Conservation (phyloP, 306 rosid genomes). For the Styphnolobium japonicum region DNA sequence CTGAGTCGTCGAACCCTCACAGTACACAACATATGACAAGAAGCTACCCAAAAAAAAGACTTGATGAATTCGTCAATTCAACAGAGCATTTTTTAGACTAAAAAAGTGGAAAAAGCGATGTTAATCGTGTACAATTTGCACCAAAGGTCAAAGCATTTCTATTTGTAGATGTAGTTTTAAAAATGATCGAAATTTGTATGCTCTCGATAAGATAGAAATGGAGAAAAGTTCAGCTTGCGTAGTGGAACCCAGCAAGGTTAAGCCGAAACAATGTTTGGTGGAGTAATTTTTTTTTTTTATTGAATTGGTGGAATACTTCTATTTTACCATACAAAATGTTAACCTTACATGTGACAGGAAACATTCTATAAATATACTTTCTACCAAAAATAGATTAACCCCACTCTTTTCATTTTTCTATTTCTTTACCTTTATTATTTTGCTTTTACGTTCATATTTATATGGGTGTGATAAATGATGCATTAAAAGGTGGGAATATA, state of each 20-base stretch:
- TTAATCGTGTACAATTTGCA: not conserved
- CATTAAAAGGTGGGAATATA: slow-evolving; percentile 28
- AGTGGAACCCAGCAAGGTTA: not conserved
- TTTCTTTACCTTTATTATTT: not conserved
- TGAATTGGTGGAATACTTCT: not conserved
- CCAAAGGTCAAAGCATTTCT: not conserved
- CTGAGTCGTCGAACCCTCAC: too few species aligned
- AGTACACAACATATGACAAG: too few species aligned
- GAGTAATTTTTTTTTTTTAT: too few species aligned
- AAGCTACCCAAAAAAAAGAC: not conserved
- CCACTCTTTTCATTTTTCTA: not conserved
- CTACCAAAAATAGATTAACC: not conserved
- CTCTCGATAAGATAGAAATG: not conserved
- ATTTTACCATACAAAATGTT: not conserved
- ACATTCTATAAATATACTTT: not conserved
- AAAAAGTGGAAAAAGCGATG: not conserved
- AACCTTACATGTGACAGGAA: not conserved
- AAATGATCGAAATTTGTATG: not conserved
- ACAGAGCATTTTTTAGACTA: not conserved
- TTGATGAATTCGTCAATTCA: slow-evolving; percentile 3
- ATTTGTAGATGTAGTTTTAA: not conserved
- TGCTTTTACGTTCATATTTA: not conserved
- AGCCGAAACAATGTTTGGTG: not conserved
- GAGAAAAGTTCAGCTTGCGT: not conserved
- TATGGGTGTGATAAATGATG: not conserved